Evolutionary conservation across 1,284 basidiomycete genomes (phyloP), one percentile per base, ranked within the genome.

Genomic region (Ceraceosorus bombacis): DNA sequence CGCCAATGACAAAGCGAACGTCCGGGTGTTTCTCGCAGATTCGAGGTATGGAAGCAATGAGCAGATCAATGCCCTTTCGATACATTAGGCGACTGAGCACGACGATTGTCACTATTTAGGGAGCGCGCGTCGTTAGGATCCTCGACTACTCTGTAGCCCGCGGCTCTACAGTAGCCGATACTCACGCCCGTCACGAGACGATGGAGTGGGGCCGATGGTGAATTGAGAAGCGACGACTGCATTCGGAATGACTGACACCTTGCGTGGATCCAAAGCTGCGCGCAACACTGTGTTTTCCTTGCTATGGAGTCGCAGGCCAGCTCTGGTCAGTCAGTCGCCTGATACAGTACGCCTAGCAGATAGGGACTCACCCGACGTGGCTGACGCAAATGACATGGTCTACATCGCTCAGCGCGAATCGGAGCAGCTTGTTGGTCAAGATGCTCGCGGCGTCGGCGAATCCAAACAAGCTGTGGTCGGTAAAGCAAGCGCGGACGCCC

Each of bases 331-430:
- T 36, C 17, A 49, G 36, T 36, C 39, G 36, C 40, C 8, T 36
- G 53, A 36, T 7, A 55, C n/a, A 46, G 43, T 46, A 46, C 5
- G n/a, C n/a, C 3, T 54, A 10, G 12, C 49, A 12, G n/a, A 49
- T 6, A 46, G 41, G 36, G 51, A 78, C 83, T 68, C 72, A 90
- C 90, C 91, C 91, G 0, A 92, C 96, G 78, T 98, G 89, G n/a
- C 90, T 93, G 53, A 98, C 95, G 72, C 92, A 96, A 41, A 97
- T 92, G 0, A 90, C 90, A 0, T 87, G 89, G 66, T 97, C 94
- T 0, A 93, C 88, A 76, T 94, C 93, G 64, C 86, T 85, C 69
- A 99, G 80, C 1, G 87, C 88, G 12, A 85, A 90, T 10, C 85
- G 87, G 38, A 98, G 81, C 46, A 99, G 82, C 78, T 98, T 98